Evolutionary conservation across 768 basidiomycete species (phyloP).

Genomic region (Macrolepiota dolichaula): DNA sequence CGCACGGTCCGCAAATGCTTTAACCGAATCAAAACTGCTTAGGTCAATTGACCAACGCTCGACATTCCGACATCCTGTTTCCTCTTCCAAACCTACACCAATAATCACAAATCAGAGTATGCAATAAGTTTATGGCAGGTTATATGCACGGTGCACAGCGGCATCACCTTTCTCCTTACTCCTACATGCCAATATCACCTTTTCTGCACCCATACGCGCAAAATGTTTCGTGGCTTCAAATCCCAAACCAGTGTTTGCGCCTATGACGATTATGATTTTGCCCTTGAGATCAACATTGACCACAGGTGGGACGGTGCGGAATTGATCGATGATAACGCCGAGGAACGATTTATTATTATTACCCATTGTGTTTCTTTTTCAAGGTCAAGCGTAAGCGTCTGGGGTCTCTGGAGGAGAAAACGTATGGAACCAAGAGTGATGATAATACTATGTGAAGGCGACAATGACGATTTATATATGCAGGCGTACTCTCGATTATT

Average conservation of each 20-base stretch:
- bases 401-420: too few relatives aligned
- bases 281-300: slow-evolving; percentile 34
- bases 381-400: too few relatives aligned
- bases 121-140: too few relatives aligned
- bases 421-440: too few relatives aligned
- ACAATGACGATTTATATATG: too few relatives aligned
- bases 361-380: background rate
- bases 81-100: slow-evolving; percentile 20
- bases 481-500: too few relatives aligned
- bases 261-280: slow-evolving; percentile 46
- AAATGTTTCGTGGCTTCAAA: slow-evolving; percentile 45
- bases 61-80: slow-evolving; percentile 22
- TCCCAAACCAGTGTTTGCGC: slow-evolving; percentile 49
- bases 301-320: slow-evolving; percentile 23
- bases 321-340: background rate
- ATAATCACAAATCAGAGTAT: background rate
- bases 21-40: too few relatives aligned
- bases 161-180: slow-evolving; percentile 28
- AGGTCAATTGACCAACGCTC: too few relatives aligned
- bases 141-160: slow-evolving; percentile 30
- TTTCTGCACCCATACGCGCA: slow-evolving; percentile 37
- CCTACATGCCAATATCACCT: slow-evolving; percentile 36
- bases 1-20: too few relatives aligned
- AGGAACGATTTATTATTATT: slow-evolving; percentile 2
- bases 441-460: too few relatives aligned